Base-by-base conservation (phyloP, 345 rosid genomes). In the Gossypium raimondii region DNA sequence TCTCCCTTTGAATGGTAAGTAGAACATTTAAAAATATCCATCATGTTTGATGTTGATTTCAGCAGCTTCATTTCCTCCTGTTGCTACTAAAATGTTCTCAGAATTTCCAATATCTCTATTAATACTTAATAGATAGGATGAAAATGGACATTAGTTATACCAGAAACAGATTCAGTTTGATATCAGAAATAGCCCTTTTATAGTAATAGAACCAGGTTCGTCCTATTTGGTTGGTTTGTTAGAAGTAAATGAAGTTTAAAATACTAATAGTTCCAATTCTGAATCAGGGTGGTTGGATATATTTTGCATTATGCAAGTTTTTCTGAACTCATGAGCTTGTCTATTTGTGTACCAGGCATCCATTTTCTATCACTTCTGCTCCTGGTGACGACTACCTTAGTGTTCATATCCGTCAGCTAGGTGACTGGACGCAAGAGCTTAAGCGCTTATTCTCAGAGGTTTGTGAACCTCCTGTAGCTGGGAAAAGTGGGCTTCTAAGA, bases 341-440 rank as follows among this genome's bases (percentile, higher is more conserved):
- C 29, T 66, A 61, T 38, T 24, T 80, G 17, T 66, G n/a, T 17
- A 70, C 59, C 87, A 95, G 99, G 99, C 99, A 95, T 82, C 99
- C 99, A 7, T 95, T 95, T 86, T 95, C 99, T 2, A 95, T 95
- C 68, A 95, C 99, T 60, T 95, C 99, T 12, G 97, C 99, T 62
- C 99, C 99, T 52, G 98, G 84, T 12, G 99, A 95, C 78, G 89
- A 90, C 70, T 95, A 86, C 83, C 86, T 95, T 10, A 95, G 99
- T 65, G 92, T 95, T 78, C 99, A 95, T 81, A 95, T 95, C 51
- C 84, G 98, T 34, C 97, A 95, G 77, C 86, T 95, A 2, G 99
- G 99, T 41, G 99, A 95, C 73, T 95, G 99, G 99, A 95, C 99
- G 0, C 98, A 90, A 80, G 99, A 93, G 79, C 98, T 95, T 27